These are phyloP conservation scores for Fusarium nurragi DNA, from an alignment of 2,329 filamentous ascomycete genomes.

Conservation along the genomic window DNA sequence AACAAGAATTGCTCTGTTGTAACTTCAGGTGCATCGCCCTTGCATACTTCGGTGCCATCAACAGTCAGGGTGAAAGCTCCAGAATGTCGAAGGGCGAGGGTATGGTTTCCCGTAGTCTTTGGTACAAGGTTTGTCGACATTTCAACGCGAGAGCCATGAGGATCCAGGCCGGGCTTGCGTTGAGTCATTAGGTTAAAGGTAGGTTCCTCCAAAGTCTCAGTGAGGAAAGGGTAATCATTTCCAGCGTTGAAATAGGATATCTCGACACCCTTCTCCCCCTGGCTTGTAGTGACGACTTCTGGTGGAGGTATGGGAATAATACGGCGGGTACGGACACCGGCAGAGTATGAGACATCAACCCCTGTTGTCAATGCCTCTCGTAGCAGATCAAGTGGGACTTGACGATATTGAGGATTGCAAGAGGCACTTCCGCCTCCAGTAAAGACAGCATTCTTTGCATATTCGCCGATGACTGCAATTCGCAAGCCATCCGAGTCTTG, in stretches of 20 bases:
- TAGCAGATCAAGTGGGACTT: not conserved
- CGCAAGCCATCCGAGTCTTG: rapidly evolving
- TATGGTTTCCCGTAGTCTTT: not conserved
- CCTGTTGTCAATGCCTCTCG: rapidly evolving
- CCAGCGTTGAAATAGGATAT: not conserved
- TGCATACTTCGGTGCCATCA: rapidly evolving
- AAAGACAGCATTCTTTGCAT: not conserved
- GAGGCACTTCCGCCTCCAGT: not conserved
- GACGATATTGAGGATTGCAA: not conserved
- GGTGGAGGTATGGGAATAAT: not conserved
- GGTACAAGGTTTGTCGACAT: not conserved
- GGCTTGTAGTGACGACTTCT: rapidly evolving
- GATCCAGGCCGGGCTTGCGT: not conserved
- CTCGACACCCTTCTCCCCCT: not conserved
- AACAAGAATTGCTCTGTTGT: not conserved
- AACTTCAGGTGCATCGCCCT: not conserved
- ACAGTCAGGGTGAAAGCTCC: rapidly evolving
- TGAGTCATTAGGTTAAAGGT: not conserved
- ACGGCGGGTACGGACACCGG: not conserved
- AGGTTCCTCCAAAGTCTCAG: not conserved
- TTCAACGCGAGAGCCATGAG: rapidly evolving
- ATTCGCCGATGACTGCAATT: not conserved
- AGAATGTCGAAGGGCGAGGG: not conserved
- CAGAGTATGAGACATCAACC: rapidly evolving
- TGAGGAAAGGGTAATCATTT: rapidly evolving